Percentiles rank a stretch among this genome's conserved stretches.
Conservation (phyloP, 257 asterid genomes). For the Rehmannia glutinosa region DNA sequence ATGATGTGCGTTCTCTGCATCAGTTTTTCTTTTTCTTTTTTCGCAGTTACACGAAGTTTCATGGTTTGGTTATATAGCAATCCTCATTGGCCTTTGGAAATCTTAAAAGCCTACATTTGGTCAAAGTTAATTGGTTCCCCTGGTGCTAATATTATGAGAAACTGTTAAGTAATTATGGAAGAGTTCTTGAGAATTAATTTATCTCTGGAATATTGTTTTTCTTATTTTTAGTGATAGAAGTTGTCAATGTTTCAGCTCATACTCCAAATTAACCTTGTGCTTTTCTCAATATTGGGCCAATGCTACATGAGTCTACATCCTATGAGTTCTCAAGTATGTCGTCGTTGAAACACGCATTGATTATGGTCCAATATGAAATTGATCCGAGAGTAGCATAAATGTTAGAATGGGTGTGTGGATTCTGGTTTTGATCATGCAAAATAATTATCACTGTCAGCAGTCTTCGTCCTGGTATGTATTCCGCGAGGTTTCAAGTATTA, state of each 20-base stretch:
- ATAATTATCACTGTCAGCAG: too few relatives aligned
- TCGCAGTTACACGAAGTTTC: background rate
- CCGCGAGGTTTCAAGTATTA: too few relatives aligned
- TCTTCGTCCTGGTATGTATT: too few relatives aligned
- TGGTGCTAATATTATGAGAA: conserved; percentile 8
- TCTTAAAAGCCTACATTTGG: conserved; percentile 19
- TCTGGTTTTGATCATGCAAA: too few relatives aligned
- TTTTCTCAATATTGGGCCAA: conserved; percentile 12
- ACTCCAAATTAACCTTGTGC: conserved; percentile 17
- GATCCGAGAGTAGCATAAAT: too few relatives aligned
- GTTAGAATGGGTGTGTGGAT: too few relatives aligned
- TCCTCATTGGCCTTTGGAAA: background rate
- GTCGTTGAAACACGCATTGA: too few relatives aligned
- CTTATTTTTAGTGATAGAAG: background rate
- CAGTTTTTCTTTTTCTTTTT: too few relatives aligned
- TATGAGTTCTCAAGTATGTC: too few relatives aligned
- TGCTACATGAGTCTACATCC: too few relatives aligned
- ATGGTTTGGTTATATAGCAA: background rate
- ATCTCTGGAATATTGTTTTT: conserved; percentile 15
- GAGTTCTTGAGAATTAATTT: conserved; percentile 16
- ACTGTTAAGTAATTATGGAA: conserved; percentile 17
- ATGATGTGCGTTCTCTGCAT: background rate
- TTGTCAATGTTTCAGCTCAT: conserved; percentile 12
- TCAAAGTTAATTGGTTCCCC: conserved; percentile 14
- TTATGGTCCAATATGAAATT: too few relatives aligned